Base-by-base conservation (phyloP, 2,329 filamentous ascomycete genomes). In the Parasarocladium wereldwijsianum region DNA sequence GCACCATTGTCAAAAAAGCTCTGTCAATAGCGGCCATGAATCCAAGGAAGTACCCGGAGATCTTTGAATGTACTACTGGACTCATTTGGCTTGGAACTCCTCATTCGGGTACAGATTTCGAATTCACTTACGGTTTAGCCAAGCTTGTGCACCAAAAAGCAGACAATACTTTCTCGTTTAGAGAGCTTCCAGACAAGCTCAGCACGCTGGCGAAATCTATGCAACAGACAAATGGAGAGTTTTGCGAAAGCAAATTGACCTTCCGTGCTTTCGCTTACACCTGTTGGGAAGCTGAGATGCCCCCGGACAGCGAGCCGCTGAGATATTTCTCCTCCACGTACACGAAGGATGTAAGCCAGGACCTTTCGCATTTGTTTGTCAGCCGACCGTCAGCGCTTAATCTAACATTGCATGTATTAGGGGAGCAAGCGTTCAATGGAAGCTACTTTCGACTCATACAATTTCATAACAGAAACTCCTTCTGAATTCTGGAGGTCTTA, bases 1-100 rank as follows among this genome's bases (percentile, higher is more conserved):
- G 27, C n/a, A 15, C 18, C 5, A 29, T 29, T 6, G 27, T 29
- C 4, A 29, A 29, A n/a, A 29, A 29, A 19, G 27, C 23, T 22
- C 24, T 29, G 17, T 14, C 5, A 5, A 29, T 29, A 8, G 27
- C 27, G 11, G 17, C 27, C 16, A 17, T 29, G 14, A 29, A 29
- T 12, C 27, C 27, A 6, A 19, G 6, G n/a, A 29, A 29, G 27
- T 29, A 29, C 18, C 18, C 18, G 4, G 18, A 29, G 11, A 29
- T 29, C 11, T 12, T 19, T 5, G 21, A 29, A 10, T 29, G 27
- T 17, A 22, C 17, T 5, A 14, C 27, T 5, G 17, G 17, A 10
- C 6, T 29, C 11, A 16, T 29, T 13, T 29, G 21, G 10, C 18
- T 29, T 5, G 27, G 27, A 13, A 21, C 18, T 17, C 27, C 27